Percentiles rank a stretch among this genome's conserved stretches.
phyloP scores from a whole-genome alignment of 2,329 filamentous ascomycete species.

The Aspergillus carbonarius region DNA sequence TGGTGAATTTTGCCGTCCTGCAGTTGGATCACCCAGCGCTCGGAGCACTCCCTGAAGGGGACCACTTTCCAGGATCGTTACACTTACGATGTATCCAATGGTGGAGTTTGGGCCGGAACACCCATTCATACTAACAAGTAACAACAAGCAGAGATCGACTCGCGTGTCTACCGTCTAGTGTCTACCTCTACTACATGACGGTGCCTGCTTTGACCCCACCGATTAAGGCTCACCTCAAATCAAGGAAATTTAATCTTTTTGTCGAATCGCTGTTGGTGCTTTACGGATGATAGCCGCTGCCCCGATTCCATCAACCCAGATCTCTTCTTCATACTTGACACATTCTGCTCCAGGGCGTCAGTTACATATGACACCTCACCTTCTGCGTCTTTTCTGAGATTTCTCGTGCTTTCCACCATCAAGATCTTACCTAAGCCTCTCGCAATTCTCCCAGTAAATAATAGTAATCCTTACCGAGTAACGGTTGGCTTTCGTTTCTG shows the following conservation, averaged over 20 bases:
- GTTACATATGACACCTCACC: not conserved
- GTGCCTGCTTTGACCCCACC: not conserved
- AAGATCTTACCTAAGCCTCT: not conserved
- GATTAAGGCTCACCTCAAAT: not conserved
- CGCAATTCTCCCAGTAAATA: not conserved
- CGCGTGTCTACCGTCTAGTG: not conserved
- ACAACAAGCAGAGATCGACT: not conserved
- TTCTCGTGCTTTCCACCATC: not conserved
- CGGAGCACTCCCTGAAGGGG: not conserved
- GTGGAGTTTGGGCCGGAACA: not conserved
- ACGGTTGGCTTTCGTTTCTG: not conserved
- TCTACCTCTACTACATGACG: not conserved
- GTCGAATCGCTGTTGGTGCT: not conserved
- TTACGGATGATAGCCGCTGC: not conserved
- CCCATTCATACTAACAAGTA: not conserved
- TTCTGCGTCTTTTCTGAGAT: not conserved
- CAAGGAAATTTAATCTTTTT: not conserved
- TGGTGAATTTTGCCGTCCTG: constrained; percentile 17
- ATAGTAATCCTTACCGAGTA: not conserved
- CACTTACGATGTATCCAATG: not conserved
- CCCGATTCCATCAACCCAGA: not conserved
- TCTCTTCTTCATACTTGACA: not conserved
- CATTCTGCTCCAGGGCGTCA: not conserved
- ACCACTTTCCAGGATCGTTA: constrained; percentile 1
- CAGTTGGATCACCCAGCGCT: constrained; percentile 3